Evolutionary conservation across 2,329 filamentous ascomycete species (phyloP).

Genomic region (Peltaster fructicola): DNA sequence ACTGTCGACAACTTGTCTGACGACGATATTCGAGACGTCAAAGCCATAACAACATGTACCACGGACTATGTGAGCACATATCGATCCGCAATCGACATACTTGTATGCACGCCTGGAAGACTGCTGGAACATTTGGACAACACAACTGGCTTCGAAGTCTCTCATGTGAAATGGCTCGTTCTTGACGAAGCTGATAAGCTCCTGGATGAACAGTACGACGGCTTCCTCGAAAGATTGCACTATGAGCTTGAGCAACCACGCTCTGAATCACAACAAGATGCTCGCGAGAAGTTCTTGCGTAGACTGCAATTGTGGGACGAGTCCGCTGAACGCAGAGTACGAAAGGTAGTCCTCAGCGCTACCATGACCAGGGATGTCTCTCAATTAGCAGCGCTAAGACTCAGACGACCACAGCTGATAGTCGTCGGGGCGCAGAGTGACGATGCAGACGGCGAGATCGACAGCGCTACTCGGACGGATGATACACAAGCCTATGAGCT

Average conservation of each 20-base stretch:
- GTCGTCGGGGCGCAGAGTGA: slow-evolving; percentile 36
- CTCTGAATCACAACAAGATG: slow-evolving; percentile 10
- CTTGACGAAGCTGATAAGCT: slow-evolving; percentile 90
- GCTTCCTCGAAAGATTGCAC: slow-evolving; percentile 13
- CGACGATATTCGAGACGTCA: slow-evolving; percentile 13
- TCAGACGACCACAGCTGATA: slow-evolving; percentile 58
- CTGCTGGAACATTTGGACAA: slow-evolving; percentile 79
- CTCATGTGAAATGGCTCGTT: slow-evolving; percentile 69
- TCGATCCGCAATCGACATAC: slow-evolving; percentile 61
- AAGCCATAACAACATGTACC: slow-evolving; percentile 26
- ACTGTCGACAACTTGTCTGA: slow-evolving; percentile 6
- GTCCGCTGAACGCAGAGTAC: slow-evolving; percentile 30
- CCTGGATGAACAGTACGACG: slow-evolving; percentile 45
- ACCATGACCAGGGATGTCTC: slow-evolving; percentile 81
- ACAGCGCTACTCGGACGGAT: too few relatives aligned
- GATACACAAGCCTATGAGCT: slow-evolving; percentile 32
- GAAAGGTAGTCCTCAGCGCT: slow-evolving; percentile 76
- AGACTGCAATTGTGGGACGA: slow-evolving; percentile 19
- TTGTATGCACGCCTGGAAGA: slow-evolving; percentile 82
- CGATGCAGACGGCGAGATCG: slow-evolving; percentile 13
- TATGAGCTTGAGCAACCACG: slow-evolving; percentile 8
- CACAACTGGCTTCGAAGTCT: slow-evolving; percentile 65
- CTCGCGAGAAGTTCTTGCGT: slow-evolving; percentile 11
- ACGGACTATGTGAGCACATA: slow-evolving; percentile 47
- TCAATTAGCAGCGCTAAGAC: slow-evolving; percentile 54